phyloP scores from a whole-genome alignment of 2,329 filamentous ascomycete genomes.

The Thermothelomyces thermophilus region DNA sequence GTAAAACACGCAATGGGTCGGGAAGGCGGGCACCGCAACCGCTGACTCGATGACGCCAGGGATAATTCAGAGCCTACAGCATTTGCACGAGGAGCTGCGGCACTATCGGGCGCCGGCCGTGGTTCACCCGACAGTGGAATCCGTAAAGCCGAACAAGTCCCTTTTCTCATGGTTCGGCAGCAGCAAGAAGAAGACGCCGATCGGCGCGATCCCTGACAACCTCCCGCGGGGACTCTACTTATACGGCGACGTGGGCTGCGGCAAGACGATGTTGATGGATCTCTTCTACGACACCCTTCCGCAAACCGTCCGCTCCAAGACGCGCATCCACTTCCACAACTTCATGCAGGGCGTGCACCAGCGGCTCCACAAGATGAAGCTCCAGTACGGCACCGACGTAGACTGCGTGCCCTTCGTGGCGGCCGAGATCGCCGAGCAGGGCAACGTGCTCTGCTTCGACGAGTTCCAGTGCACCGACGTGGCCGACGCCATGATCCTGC shows the following conservation, averaged over 20 bases:
- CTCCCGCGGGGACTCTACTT: constrained; percentile 88
- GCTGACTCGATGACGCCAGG: constrained; percentile 39
- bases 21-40: neutral
- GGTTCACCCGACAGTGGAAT: constrained; percentile 69
- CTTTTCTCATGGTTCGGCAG: constrained; percentile 58
- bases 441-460: constrained; percentile 90
- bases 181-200: constrained; percentile 33
- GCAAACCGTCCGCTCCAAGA: constrained; percentile 70
- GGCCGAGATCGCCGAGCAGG: constrained; percentile 82
- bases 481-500: constrained; percentile 95
- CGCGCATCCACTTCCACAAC: constrained; percentile 95
- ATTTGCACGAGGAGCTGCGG: constrained; percentile 76
- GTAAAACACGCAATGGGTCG: constrained; percentile 15
- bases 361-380: constrained; percentile 82
- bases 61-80: constrained; percentile 83
- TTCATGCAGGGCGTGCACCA: constrained; percentile 99
- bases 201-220: constrained; percentile 56
- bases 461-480: constrained; percentile 99
- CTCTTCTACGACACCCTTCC: constrained; percentile 93
- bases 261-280: constrained; percentile 99
- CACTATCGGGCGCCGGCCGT: constrained; percentile 69
- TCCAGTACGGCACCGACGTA: constrained; percentile 79
- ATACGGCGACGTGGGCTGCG: constrained; percentile 92
- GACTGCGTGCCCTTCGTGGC: constrained; percentile 89
- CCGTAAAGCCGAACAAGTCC: constrained; percentile 53